Conservation (phyloP, 2,329 filamentous ascomycete species). For the Verticillium nubilum region DNA sequence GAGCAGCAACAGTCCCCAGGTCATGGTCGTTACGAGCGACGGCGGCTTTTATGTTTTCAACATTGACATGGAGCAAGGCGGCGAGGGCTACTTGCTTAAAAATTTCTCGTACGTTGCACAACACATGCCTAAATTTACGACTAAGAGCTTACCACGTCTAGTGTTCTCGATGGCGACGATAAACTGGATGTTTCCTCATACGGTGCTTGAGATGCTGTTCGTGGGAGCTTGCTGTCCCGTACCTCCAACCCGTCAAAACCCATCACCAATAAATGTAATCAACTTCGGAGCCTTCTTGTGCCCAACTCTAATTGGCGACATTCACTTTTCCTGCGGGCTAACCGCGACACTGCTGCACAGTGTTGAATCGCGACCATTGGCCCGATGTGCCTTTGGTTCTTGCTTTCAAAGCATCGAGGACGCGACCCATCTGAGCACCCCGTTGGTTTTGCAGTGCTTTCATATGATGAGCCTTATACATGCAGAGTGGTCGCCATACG, state of each 20-base stretch:
- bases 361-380: not conserved
- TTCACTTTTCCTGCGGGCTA: not conserved
- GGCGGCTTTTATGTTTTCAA: constrained; percentile 93
- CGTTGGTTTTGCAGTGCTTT: not conserved
- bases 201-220: not conserved
- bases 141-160: constrained; percentile 16
- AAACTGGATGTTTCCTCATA: constrained; percentile 44
- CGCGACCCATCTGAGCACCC: not conserved
- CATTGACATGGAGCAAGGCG: constrained; percentile 89
- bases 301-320: not conserved
- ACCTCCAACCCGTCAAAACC: too few relatives aligned
- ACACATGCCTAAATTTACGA: not conserved
- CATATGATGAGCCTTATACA: not conserved
- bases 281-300: not conserved
- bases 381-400: not conserved
- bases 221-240: too few relatives aligned
- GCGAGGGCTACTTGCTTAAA: constrained; percentile 85
- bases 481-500: not conserved
- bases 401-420: not conserved
- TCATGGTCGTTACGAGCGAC: constrained; percentile 97
- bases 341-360: too few relatives aligned
- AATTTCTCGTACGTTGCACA: constrained; percentile 68
- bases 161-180: constrained; percentile 50
- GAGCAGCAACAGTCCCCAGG: constrained; percentile 88
- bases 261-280: not conserved